phyloP scores from a whole-genome alignment of 495 filamentous ascomycete genomes.

The Talaromyces wortmannii region DNA sequence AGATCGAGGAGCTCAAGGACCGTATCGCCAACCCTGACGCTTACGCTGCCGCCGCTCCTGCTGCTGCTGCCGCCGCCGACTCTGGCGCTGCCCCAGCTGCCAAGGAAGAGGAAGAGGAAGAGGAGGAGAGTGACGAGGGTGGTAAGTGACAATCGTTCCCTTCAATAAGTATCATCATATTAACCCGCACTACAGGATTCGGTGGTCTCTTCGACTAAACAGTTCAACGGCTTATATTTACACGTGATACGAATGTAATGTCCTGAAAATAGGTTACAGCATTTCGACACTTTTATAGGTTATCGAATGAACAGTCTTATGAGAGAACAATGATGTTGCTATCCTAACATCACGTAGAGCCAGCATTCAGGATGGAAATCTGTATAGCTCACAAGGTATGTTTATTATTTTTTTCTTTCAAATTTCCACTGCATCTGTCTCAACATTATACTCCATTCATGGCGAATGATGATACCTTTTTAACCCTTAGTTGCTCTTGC shows the following conservation, averaged over 20 bases:
- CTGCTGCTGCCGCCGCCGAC: constrained; percentile 44
- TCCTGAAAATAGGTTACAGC: constrained; percentile 31
- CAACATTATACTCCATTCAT: neutral
- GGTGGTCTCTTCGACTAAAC: constrained; percentile 52
- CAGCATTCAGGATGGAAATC: neutral
- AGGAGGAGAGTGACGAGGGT: constrained; percentile 43
- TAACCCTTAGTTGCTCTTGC: constrained; percentile 46
- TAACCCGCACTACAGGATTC: constrained; percentile 34
- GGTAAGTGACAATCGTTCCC: constrained; percentile 6
- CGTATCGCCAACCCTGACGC: constrained; percentile 97
- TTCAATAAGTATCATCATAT: no score
- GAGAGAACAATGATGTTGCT: neutral
- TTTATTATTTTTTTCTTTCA: constrained; percentile 4
- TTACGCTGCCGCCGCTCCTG: constrained; percentile 75
- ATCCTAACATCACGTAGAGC: neutral
- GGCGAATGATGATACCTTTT: constrained; percentile 53
- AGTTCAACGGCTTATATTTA: constrained; percentile 8
- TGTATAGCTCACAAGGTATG: neutral
- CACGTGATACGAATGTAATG: constrained; percentile 30
- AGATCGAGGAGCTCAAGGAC: constrained; percentile 96
- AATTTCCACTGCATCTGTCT: neutral
- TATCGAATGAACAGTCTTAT: neutral
- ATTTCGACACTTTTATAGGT: constrained; percentile 5
- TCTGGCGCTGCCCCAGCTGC: constrained; percentile 41
- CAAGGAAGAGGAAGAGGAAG: constrained; percentile 47